These are phyloP conservation scores for Naematelia encephala DNA, from an alignment of 768 basidiomycete genomes.

Conservation along the genomic window DNA sequence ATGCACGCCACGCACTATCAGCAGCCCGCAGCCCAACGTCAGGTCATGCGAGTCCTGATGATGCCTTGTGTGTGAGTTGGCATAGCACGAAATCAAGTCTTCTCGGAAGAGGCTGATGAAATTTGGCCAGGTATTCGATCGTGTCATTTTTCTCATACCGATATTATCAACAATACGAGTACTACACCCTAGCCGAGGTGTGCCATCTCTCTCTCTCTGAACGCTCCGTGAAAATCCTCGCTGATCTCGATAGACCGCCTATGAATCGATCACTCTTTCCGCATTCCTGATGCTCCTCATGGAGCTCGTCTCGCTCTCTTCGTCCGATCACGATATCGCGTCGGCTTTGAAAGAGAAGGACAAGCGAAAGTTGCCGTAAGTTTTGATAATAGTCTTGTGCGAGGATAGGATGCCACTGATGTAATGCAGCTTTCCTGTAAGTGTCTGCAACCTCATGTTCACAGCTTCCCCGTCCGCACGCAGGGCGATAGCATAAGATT, in stretches of 20 bases:
- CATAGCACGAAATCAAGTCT: too few relatives aligned
- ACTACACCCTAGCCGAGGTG: slow-evolving; percentile 37
- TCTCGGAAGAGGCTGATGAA: not conserved
- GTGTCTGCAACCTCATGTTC: not conserved
- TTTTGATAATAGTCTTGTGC: too few relatives aligned
- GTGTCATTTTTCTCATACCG: slow-evolving; percentile 40
- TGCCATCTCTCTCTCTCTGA: not conserved
- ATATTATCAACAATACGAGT: slow-evolving; percentile 35
- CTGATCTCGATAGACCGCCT: slow-evolving; percentile 23
- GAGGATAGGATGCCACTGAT: not conserved
- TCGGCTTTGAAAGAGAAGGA: slow-evolving; percentile 74
- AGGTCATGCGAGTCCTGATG: slow-evolving; percentile 35
- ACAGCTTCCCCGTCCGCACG: too few relatives aligned
- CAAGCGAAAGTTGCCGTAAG: slow-evolving; percentile 62
- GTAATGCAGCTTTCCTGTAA: slow-evolving; percentile 21
- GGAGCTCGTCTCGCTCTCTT: slow-evolving; percentile 75
- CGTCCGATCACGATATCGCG: slow-evolving; percentile 61
- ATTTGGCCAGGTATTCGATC: slow-evolving; percentile 20
- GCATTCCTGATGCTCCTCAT: slow-evolving; percentile 83
- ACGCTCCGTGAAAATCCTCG: not conserved
- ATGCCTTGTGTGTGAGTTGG: slow-evolving; percentile 27
- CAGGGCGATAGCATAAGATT: too few relatives aligned
- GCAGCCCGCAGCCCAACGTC: slow-evolving; percentile 28
- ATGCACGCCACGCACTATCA: slow-evolving; percentile 42
- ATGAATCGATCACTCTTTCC: slow-evolving; percentile 72